A percentile compares a stretch with the other conserved stretches of the same genome.
These are phyloP conservation scores for Hyaloscypha variabilis DNA, from an alignment of 495 filamentous ascomycete species.

Conservation along the genomic window DNA sequence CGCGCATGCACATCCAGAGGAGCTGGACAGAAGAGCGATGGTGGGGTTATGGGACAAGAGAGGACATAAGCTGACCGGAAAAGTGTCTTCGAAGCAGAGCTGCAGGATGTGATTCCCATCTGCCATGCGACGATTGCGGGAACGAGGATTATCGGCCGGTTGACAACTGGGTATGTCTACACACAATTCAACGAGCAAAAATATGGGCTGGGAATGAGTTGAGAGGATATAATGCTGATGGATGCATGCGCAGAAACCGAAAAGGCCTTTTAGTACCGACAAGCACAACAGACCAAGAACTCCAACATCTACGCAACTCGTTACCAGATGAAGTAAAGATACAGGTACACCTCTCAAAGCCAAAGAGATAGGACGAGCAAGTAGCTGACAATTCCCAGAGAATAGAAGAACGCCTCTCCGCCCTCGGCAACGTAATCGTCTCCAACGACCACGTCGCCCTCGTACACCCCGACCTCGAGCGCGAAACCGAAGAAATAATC, in stretches of 20 bases:
- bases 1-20: not conserved
- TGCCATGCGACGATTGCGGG: constrained; percentile 97
- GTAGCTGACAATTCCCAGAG: constrained; percentile 47
- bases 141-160: constrained; percentile 89
- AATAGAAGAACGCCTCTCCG: constrained; percentile 95
- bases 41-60: not conserved
- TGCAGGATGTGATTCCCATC: constrained; percentile 97
- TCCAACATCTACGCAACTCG: constrained; percentile 93
- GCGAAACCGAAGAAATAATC: constrained; percentile 94
- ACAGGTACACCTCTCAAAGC: constrained; percentile 37
- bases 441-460: constrained; percentile 96
- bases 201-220: not conserved
- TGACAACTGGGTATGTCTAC: constrained; percentile 83
- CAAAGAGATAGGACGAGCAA: not conserved
- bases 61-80: constrained; percentile 16
- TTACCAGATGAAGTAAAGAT: constrained; percentile 91
- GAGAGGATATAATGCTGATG: constrained; percentile 32
- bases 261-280: constrained; percentile 96
- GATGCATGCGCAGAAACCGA: constrained; percentile 62
- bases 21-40: not conserved
- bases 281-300: constrained; percentile 94
- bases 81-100: constrained; percentile 91
- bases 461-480: constrained; percentile 95
- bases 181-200: not conserved
- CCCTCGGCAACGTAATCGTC: constrained; percentile 95